These are phyloP conservation scores for Debaryomyces prosopidis DNA, from an alignment of 805 yeast species.

Conservation along the genomic window DNA sequence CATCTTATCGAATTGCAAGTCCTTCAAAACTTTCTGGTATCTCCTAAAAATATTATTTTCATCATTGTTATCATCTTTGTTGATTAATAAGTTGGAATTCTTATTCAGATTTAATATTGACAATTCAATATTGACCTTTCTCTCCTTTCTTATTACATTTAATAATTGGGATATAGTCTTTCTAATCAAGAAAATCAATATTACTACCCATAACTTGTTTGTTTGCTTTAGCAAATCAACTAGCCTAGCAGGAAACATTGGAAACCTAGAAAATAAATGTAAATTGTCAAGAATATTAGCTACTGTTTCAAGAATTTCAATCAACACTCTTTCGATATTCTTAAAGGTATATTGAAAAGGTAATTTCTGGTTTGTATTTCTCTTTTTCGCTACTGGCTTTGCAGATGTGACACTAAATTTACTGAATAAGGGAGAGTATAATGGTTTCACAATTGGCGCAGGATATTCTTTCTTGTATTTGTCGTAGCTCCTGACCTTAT, in stretches of 20 bases:
- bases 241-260: slow-evolving; percentile 41
- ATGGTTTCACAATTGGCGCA: slow-evolving; percentile 27
- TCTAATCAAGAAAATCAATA: slow-evolving; percentile 39
- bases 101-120: slow-evolving; percentile 24
- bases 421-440: slow-evolving; percentile 34
- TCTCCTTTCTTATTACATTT: slow-evolving; percentile 38
- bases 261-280: slow-evolving; percentile 41
- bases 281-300: slow-evolving; percentile 43
- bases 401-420: slow-evolving; percentile 20
- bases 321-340: slow-evolving; percentile 27
- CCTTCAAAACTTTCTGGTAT: slow-evolving; percentile 41
- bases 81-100: slow-evolving; percentile 20
- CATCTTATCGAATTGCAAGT: slow-evolving; percentile 41
- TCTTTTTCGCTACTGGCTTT: slow-evolving; percentile 3
- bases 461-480: slow-evolving; percentile 2
- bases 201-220: slow-evolving; percentile 44
- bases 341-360: slow-evolving; percentile 26
- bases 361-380: slow-evolving; percentile 1
- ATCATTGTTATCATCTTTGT: slow-evolving; percentile 19
- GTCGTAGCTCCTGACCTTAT: slow-evolving; percentile 4
- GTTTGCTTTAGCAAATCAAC: slow-evolving; percentile 37
- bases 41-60: slow-evolving; percentile 24
- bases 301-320: slow-evolving; percentile 32
- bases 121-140: slow-evolving; percentile 38
- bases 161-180: slow-evolving; percentile 43